Evolutionary conservation across 23 red algal genomes (phyloP), one percentile per base, ranked within the genome.

Genomic region (Agarophyton chilense): DNA sequence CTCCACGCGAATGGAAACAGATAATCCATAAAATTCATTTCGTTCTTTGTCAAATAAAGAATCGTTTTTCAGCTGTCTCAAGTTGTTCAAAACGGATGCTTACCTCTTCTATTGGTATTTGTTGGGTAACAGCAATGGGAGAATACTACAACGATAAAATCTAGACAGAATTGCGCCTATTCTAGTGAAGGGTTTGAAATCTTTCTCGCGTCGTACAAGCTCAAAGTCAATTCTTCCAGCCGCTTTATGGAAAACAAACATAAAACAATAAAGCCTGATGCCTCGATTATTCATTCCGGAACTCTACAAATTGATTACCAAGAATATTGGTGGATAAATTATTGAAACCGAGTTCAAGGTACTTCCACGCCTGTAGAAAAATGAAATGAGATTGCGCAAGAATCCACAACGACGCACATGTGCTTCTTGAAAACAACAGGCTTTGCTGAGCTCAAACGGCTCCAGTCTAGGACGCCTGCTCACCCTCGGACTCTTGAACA

Each of bases 131-230:
- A 66, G 52, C 25, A 67, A 68, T 10, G 94, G 94, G 1, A 89
- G 89, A 17, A 54, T 77, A 18, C 89, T 89, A 45, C 83, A 96
- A n/a, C 94, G 89, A 86, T 96, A 96, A 36, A 96, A 64, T 17
- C 87, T 89, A 38, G 93, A 67, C n/a, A 89, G 82, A 38, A 84
- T 91, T 25, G 81, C 84, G 32, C 86, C 85, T 51, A 87, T 38
- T 34, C 87, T 44, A 72, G 89, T 10, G 3, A 96, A 57, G 31
- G 76, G 53, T 21, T 31, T 38, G 54, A 96, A 93, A 2, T 93
- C 67, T 13, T 67, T 42, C 25, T 70, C 52, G 26, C 79, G 89
- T 35, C 58, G 39, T 36, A 83, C 46, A 1, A 83, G 52, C 13
- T 43, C 43, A 46, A 34, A 5, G 11, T 19, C 66, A 34, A 55